These are phyloP conservation scores for Aspergillus neotritici DNA, from an alignment of 2,329 filamentous ascomycete species.

Conservation along the genomic window DNA sequence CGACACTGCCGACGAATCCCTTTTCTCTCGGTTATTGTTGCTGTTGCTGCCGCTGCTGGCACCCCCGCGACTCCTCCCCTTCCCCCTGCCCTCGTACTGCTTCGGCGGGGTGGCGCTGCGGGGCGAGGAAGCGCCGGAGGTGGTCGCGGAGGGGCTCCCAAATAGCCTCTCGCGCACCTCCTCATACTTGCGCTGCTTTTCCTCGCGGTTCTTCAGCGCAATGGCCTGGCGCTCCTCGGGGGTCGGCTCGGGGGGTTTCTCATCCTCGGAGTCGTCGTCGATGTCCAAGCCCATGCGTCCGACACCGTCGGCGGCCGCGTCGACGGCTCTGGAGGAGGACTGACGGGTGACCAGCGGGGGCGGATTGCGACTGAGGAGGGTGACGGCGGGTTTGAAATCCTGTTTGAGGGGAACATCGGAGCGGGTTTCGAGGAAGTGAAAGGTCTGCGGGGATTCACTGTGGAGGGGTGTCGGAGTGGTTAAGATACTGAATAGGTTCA, in stretches of 20 bases:
- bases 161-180: conserved; percentile 85
- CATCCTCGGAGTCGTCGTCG: conserved; percentile 60
- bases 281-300: conserved; percentile 43
- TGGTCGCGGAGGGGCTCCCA: conserved; percentile 49
- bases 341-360: conserved; percentile 61
- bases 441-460: conserved; percentile 68
- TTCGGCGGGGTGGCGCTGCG: conserved; percentile 57
- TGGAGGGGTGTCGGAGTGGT: background rate
- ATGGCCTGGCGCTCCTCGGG: conserved; percentile 72
- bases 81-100: conserved; percentile 34
- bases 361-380: conserved; percentile 71
- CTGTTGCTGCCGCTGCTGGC: conserved; percentile 40
- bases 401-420: conserved; percentile 59
- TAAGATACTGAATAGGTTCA: conserved; percentile 4
- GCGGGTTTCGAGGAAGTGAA: conserved; percentile 67
- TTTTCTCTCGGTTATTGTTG: conserved; percentile 33
- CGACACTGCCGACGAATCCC: conserved; percentile 36
- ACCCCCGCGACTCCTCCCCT: conserved; percentile 47
- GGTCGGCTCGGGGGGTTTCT: conserved; percentile 59
- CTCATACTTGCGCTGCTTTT: conserved; percentile 85
- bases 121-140: conserved; percentile 56
- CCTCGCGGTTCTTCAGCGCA: conserved; percentile 73
- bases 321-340: conserved; percentile 37
- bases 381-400: conserved; percentile 76
- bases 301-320: conserved; percentile 39